Evolutionary conservation across 148 eudicot genomes (phyloP).

Genomic region (Chenopodium album): DNA sequence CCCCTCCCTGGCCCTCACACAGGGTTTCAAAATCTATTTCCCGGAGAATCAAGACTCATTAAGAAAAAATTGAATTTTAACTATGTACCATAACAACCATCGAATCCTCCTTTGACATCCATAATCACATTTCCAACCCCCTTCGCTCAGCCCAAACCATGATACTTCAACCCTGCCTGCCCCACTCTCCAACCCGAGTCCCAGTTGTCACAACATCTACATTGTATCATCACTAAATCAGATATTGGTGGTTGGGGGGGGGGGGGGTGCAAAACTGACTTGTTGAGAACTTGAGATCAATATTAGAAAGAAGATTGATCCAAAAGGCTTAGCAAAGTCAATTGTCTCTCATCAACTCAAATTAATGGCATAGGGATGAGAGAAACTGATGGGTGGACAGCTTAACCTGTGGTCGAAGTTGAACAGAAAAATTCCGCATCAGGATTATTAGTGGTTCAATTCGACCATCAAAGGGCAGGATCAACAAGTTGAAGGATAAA

Average conservation of each 20-base stretch:
- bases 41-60: no score
- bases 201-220: not conserved
- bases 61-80: no score
- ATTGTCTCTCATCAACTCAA: not conserved
- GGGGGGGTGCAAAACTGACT: no score
- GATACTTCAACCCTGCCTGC: not conserved
- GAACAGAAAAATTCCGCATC: not conserved
- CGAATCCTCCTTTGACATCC: not conserved
- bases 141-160: not conserved
- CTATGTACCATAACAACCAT: not conserved
- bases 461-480: not conserved
- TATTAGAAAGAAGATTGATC: not conserved
- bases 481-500: not conserved
- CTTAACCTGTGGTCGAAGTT: not conserved
- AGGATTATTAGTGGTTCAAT: not conserved
- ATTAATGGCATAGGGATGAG: not conserved
- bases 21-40: no score
- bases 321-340: not conserved
- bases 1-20: no score
- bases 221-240: not conserved
- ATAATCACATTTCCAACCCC: not conserved
- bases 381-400: not conserved
- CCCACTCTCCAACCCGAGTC: not conserved
- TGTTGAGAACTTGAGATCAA: not conserved
- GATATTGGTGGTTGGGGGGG: no score